Base-by-base conservation (phyloP, 805 yeast genomes). In the Maudiozyma turicensis region DNA sequence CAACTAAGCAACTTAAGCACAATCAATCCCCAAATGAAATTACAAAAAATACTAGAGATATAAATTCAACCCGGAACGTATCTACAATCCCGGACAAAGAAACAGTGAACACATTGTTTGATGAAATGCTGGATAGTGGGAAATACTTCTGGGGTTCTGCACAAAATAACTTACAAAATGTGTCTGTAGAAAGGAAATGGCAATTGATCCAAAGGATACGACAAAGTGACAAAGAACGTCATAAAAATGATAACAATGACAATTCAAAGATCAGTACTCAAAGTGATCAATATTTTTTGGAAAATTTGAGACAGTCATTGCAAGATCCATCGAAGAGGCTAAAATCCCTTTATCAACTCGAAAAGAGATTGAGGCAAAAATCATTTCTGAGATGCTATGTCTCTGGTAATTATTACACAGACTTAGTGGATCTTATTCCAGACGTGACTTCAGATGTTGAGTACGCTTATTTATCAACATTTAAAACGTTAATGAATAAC, bases 171-270 rank as follows among this genome's bases (percentile, higher is more conserved):
- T 45, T 61, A 35, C 51, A 54, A 35, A 51, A 43, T 40, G 52
- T 61, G 10, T 57, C 66, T 3, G 45, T 46, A 34, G 50, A 50
- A 35, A 57, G 67, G 42, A 64, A 64, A 52, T 63, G 67, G 66
- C 63, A 58, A 15, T 51, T 64, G 31, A 51, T 64, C 9, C 59
- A 64, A 48, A 60, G 54, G 39, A 53, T 58, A 26, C 52, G 50
- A 31, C 42, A 20, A 3, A 39, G 11, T 9, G 42, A 39, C 14
- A 26, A 20, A 10, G 28, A 39, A 11, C 30, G n/a, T 4, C 10
- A 5, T 29, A 35, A 29, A 13, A 34, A 20, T 32, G 10, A 15
- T 9, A n/a, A n/a, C 3, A 34, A 34, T 34, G 37, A 34, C n/a
- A 34, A 29, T 42, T 35, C 38, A 8, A 35, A 35, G 8, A 35